Percentiles rank a stretch among this genome's conserved stretches.
These are phyloP conservation scores for Aphanocladium album DNA, from an alignment of 2,329 filamentous ascomycete genomes.

Conservation along the genomic window DNA sequence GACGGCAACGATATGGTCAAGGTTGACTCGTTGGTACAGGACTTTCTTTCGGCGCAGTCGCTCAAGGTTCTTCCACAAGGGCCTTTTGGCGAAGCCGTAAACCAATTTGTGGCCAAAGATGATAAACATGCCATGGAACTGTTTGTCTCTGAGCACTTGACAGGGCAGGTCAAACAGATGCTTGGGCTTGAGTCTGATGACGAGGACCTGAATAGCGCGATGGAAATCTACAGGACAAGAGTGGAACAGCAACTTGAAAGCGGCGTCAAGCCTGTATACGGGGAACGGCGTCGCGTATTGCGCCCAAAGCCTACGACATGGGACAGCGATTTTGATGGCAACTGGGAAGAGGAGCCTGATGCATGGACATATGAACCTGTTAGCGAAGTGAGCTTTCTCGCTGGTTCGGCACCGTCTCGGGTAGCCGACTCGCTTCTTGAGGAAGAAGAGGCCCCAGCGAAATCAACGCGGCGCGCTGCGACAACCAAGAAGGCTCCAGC, in stretches of 20 bases:
- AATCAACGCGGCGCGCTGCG: slow-evolving; percentile 33
- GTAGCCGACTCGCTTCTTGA: slow-evolving; percentile 28
- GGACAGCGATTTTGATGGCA: slow-evolving; percentile 86
- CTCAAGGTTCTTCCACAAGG: slow-evolving; percentile 91
- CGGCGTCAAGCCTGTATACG: slow-evolving; percentile 43
- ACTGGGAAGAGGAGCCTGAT: slow-evolving; percentile 75
- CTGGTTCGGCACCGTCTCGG: slow-evolving; percentile 18
- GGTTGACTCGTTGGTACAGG: slow-evolving; percentile 81
- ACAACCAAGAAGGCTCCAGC: slow-evolving; percentile 39
- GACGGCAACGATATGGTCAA: slow-evolving; percentile 63
- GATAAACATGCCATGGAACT: slow-evolving; percentile 88
- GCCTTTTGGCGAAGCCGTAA: slow-evolving; percentile 86
- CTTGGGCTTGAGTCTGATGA: slow-evolving; percentile 61
- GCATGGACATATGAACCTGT: slow-evolving; percentile 37
- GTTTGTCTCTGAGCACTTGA: slow-evolving; percentile 68
- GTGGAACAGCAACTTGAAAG: slow-evolving; percentile 67
- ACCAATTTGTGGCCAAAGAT: slow-evolving; percentile 89
- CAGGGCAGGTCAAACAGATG: slow-evolving; percentile 65
- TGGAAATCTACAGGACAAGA: slow-evolving; percentile 65
- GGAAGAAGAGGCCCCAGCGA: slow-evolving; percentile 41
- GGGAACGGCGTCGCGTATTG: slow-evolving; percentile 40
- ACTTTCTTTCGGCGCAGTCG: slow-evolving; percentile 81
- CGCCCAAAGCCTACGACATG: slow-evolving; percentile 75
- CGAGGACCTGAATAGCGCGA: slow-evolving; percentile 62
- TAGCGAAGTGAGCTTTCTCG: slow-evolving; percentile 11